Percentiles rank a stretch among this genome's conserved stretches.
These are phyloP conservation scores for Fusarium anguioides DNA, from an alignment of 2,329 filamentous ascomycete species.

Conservation along the genomic window DNA sequence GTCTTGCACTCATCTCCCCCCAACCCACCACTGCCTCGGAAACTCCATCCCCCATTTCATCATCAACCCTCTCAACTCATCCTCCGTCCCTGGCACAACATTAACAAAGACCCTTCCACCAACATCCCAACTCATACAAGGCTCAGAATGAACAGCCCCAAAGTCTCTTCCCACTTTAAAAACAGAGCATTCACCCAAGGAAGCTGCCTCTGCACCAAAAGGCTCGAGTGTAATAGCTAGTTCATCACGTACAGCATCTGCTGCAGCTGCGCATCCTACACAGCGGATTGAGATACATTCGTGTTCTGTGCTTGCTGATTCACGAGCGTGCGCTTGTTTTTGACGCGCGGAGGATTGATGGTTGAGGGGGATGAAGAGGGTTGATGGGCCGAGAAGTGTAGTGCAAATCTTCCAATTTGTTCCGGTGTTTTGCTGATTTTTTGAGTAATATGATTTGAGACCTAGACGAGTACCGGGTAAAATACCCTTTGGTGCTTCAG, in stretches of 20 bases:
- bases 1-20: background rate
- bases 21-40: conserved; percentile 48
- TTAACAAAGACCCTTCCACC: conserved; percentile 52
- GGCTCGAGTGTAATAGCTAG: conserved; percentile 47
- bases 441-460: conserved; percentile 7
- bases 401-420: conserved; percentile 63
- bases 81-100: conserved; percentile 51
- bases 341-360: conserved; percentile 49
- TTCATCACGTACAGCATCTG: conserved; percentile 52
- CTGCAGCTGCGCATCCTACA: conserved; percentile 55
- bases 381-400: conserved; percentile 58
- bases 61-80: conserved; percentile 49
- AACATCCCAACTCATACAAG: conserved; percentile 47
- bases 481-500: conserved; percentile 22
- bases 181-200: conserved; percentile 52
- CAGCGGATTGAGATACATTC: conserved; percentile 57
- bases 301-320: conserved; percentile 49
- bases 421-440: background rate
- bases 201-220: conserved; percentile 38
- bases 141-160: conserved; percentile 58
- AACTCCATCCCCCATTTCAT: conserved; percentile 54
- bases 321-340: conserved; percentile 47
- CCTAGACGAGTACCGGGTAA: conserved; percentile 24
- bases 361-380: conserved; percentile 55
- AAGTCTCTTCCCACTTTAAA: conserved; percentile 55